Evolutionary conservation across 1,284 basidiomycete species (phyloP).

Genomic region (Pseudomicrostroma phylloplanum): DNA sequence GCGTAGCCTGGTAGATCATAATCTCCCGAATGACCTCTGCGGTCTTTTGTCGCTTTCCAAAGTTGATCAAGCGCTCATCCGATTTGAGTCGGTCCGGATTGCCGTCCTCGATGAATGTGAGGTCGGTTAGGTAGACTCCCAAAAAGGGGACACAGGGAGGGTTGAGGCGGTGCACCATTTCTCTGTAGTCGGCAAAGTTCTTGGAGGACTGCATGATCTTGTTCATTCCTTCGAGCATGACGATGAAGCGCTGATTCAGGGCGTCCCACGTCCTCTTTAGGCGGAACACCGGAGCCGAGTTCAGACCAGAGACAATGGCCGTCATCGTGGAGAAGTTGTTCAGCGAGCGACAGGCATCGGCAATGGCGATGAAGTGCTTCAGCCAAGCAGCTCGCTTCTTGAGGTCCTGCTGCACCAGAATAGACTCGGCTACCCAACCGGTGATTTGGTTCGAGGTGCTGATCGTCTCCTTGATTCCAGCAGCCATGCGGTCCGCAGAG

Average conservation of each 20-base stretch:
- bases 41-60: slow-evolving; percentile 85
- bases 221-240: slow-evolving; percentile 62
- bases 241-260: slow-evolving; percentile 60
- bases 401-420: slow-evolving; percentile 77
- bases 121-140: slow-evolving; percentile 86
- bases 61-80: slow-evolving; percentile 72
- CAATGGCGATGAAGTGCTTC: slow-evolving; percentile 86
- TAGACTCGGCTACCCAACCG: slow-evolving; percentile 87
- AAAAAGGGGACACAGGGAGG: slow-evolving; percentile 98
- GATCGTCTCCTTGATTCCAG: slow-evolving; percentile 79
- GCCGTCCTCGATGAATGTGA: slow-evolving; percentile 98
- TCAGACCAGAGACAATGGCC: slow-evolving; percentile 88
- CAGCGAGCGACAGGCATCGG: slow-evolving; percentile 79
- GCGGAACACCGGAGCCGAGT: slow-evolving; percentile 85
- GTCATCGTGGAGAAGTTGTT: slow-evolving; percentile 96
- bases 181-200: slow-evolving; percentile 88
- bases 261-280: slow-evolving; percentile 93
- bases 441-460: slow-evolving; percentile 81
- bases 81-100: slow-evolving; percentile 71
- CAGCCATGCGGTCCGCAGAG: slow-evolving; percentile 52
- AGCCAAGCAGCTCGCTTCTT: slow-evolving; percentile 72
- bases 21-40: slow-evolving; percentile 94
- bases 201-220: slow-evolving; percentile 78
- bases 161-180: slow-evolving; percentile 72
- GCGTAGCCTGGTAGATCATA: slow-evolving; percentile 84